Conservation (phyloP, 2,329 filamentous ascomycete species). For the Colletotrichum sp. region DNA sequence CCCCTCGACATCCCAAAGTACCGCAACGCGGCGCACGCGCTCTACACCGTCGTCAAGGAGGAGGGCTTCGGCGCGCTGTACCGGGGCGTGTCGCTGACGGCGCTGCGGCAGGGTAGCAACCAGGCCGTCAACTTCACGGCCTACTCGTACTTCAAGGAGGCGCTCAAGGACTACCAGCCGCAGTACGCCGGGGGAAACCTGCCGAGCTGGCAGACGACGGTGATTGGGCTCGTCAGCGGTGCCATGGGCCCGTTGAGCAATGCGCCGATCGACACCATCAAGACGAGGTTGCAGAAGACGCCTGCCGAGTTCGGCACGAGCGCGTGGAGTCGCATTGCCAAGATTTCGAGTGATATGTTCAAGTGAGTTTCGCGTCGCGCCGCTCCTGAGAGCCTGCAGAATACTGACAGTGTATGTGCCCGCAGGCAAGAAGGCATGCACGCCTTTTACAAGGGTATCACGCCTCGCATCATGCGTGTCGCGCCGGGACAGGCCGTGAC, state of each 20-base stretch:
- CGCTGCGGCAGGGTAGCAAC: conserved; percentile 92
- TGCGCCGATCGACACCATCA: conserved; percentile 98
- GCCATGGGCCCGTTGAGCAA: conserved; percentile 97
- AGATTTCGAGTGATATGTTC: conserved; percentile 85
- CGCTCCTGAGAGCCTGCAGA: not conserved
- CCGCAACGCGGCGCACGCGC: conserved; percentile 83
- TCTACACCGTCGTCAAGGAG: conserved; percentile 90
- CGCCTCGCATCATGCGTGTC: conserved; percentile 94
- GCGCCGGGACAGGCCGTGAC: conserved; percentile 89
- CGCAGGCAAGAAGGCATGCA: conserved; percentile 85
- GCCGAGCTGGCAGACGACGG: conserved; percentile 86
- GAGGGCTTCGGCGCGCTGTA: conserved; percentile 89
- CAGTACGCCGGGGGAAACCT: conserved; percentile 69
- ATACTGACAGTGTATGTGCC: not conserved
- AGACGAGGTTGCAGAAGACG: conserved; percentile 92
- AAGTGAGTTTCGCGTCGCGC: conserved; percentile 54
- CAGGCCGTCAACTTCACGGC: conserved; percentile 99
- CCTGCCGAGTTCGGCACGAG: conserved; percentile 82
- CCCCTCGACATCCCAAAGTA: conserved; percentile 97
- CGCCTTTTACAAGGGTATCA: conserved; percentile 99
- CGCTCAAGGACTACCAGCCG: conserved; percentile 75
- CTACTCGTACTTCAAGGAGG: conserved; percentile 90
- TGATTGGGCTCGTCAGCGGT: conserved; percentile 89
- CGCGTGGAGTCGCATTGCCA: conserved; percentile 77
- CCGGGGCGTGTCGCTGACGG: conserved; percentile 91